Evolutionary conservation across 305 asterid species (phyloP), one percentile per base, ranked within the genome.

Genomic region (Euphrasia arctica): DNA sequence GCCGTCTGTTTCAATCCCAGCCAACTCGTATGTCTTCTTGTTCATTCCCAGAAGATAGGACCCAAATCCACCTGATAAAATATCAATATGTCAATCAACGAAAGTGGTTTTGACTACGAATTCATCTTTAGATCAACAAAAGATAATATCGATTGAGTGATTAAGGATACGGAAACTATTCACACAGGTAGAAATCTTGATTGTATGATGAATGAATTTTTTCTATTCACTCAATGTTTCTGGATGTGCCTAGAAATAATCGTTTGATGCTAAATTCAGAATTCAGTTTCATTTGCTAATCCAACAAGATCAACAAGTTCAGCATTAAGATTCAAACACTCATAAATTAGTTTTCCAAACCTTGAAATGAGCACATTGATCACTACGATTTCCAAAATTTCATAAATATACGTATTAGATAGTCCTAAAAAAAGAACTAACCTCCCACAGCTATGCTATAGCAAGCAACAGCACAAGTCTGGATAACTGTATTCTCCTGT

Each of bases 401-500:
- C 50, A 43, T 12, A 47, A 39, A 39, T 39, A 39, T 9, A 25
- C 27, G 27, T 25, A 9, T 39, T 39, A 39, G 45, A 8, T 39
- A 9, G 11, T 39, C 12, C 45, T 39, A 39, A 0, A 12, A 47
- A 47, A 47, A 13, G 1, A 29, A 13, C 11, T 1, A 15, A 79
- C 95, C 95, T 84, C 91, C 91, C 51, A 77, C 72, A 4, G 95
- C 83, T 63, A 86, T 80, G 63, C 84, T 77, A 58, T 86, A 86
- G 64, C 95, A 86, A 9, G 95, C 95, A 54, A 86, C 95, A 28
- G 85, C 76, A 62, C 85, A 86, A 2, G 95, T 86, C 49, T 78
- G 91, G 14, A 84, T 85, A 81, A 86, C 79, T 11, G 95, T 84
- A 56, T 86, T 86, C 77, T 86, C 91, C 66, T 86, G 95, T 41